These are phyloP conservation scores for Xanthoconium stramineum DNA, from an alignment of 768 basidiomycete genomes.

Conservation along the genomic window DNA sequence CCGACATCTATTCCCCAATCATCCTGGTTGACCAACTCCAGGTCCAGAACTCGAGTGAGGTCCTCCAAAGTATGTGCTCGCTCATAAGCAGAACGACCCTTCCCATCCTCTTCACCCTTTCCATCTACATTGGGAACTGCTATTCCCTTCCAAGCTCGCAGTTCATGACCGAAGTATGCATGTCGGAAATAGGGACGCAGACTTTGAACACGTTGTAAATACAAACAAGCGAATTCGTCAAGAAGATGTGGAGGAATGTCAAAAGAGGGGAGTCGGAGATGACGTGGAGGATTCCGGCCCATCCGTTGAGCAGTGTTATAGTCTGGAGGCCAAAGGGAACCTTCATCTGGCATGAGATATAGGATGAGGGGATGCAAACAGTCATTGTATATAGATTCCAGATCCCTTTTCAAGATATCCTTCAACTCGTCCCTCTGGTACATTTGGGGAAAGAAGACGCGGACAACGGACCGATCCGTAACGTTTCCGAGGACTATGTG, in stretches of 20 bases:
- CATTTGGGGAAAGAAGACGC: conserved; percentile 1
- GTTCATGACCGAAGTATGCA: conserved; percentile 12
- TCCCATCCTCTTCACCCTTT: too few species aligned
- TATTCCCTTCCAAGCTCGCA: conserved; percentile 7
- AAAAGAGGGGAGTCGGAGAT: not conserved
- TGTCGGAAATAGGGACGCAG: not conserved
- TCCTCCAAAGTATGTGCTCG: not conserved
- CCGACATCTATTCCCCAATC: conserved; percentile 2
- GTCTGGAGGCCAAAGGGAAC: not conserved
- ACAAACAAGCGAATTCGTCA: fast-evolving
- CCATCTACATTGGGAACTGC: too few species aligned
- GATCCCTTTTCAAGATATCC: not conserved
- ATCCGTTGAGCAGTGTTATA: not conserved
- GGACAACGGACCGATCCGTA: not conserved
- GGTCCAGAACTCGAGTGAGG: not conserved
- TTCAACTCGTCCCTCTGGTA: not conserved
- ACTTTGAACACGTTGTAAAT: not conserved
- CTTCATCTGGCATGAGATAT: not conserved
- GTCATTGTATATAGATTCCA: not conserved
- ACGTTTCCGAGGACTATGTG: not conserved
- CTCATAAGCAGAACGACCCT: not conserved
- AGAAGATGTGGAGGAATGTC: not conserved
- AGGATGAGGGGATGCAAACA: not conserved
- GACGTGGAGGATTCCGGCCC: not conserved
- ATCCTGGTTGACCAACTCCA: not conserved